Evolutionary conservation across 192 early-diverging fungal species (phyloP).

Genomic region (Dissophora ornata): DNA sequence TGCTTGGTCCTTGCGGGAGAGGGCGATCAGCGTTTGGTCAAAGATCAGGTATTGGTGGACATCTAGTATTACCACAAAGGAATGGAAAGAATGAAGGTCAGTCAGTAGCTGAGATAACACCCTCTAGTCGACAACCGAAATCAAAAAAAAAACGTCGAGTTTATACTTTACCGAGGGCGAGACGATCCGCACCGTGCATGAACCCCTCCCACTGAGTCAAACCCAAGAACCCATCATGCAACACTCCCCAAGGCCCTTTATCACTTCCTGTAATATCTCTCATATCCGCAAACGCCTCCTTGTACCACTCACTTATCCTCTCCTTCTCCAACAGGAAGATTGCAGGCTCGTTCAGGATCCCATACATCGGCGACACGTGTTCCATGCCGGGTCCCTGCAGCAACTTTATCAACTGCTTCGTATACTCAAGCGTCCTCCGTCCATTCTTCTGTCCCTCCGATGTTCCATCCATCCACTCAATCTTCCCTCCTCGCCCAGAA

Average conservation of each 20-base stretch:
- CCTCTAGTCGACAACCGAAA: neutral
- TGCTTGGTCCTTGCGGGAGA: constrained; percentile 13
- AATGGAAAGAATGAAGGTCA: neutral
- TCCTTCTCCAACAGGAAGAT: constrained; percentile 31
- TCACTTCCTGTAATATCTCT: constrained; percentile 40
- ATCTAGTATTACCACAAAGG: constrained; percentile 55
- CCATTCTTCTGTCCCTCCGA: constrained; percentile 60
- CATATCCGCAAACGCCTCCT: constrained; percentile 52
- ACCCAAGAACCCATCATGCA: constrained; percentile 65
- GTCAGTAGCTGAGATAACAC: neutral
- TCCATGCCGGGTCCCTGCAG: constrained; percentile 62
- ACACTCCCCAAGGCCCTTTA: constrained; percentile 50
- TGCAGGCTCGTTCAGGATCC: constrained; percentile 63
- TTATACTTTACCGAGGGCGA: constrained; percentile 60
- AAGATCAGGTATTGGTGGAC: constrained; percentile 65
- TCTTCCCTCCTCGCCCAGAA: constrained; percentile 50
- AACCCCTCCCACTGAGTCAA: constrained; percentile 58
- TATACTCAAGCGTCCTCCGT: constrained; percentile 62
- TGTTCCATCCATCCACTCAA: constrained; percentile 44
- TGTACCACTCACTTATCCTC: constrained; percentile 54
- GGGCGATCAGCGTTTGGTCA: constrained; percentile 55
- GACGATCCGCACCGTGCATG: constrained; percentile 55
- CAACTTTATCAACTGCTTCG: constrained; percentile 62
- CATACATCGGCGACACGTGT: constrained; percentile 61
- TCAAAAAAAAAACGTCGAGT: neutral